These are phyloP conservation scores for Cryomyces minteri DNA, from an alignment of 495 filamentous ascomycete genomes.

Conservation along the genomic window DNA sequence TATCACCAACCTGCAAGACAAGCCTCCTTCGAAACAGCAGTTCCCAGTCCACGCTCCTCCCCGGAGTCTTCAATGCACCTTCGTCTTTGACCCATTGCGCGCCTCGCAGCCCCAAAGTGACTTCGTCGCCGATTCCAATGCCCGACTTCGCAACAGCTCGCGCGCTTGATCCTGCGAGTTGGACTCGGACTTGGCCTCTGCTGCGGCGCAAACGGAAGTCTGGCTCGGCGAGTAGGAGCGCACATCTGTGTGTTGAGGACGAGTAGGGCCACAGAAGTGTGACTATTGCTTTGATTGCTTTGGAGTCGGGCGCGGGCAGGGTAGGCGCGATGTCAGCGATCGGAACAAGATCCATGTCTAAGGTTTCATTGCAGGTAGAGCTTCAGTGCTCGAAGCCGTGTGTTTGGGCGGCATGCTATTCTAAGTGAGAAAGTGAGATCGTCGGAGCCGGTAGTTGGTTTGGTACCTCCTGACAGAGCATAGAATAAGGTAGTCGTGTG, in stretches of 20 bases:
- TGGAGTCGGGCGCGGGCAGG: conserved; percentile 13
- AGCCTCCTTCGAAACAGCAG: conserved; percentile 40
- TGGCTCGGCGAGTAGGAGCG: conserved; percentile 65
- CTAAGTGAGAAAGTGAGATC: too few relatives aligned
- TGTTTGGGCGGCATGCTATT: too few relatives aligned
- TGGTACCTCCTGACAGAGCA: too few relatives aligned
- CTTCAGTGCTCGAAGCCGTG: too few relatives aligned
- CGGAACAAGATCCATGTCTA: conserved; percentile 26
- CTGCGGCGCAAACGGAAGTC: conserved; percentile 67
- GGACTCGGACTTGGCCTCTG: conserved; percentile 68
- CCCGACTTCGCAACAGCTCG: conserved; percentile 43
- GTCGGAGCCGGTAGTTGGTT: too few relatives aligned
- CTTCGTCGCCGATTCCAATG: conserved; percentile 58
- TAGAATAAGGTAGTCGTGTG: too few relatives aligned
- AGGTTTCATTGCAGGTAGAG: too few relatives aligned
- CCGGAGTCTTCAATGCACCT: conserved; percentile 33
- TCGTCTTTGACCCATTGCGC: conserved; percentile 34
- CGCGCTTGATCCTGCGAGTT: conserved; percentile 56
- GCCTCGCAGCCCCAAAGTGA: conserved; percentile 49
- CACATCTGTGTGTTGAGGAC: conserved; percentile 45
- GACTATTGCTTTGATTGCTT: conserved; percentile 44
- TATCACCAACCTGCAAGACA: conserved; percentile 33
- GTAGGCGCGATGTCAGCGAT: conserved; percentile 53
- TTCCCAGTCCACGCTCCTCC: conserved; percentile 57
- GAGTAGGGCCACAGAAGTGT: conserved; percentile 89